phyloP scores from a whole-genome alignment of 805 yeast species.

The Candida maesae region DNA sequence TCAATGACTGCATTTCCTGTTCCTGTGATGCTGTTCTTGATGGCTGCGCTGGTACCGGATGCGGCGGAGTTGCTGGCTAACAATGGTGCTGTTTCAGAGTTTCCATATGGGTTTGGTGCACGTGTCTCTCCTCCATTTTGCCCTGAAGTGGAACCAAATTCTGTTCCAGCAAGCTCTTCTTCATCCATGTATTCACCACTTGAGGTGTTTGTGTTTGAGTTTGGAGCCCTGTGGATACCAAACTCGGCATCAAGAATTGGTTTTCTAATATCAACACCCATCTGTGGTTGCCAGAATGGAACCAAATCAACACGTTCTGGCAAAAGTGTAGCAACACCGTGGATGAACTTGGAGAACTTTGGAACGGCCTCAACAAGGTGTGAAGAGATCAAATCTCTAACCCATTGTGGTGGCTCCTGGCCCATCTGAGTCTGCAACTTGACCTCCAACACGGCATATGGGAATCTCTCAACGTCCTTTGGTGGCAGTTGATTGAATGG shows the following conservation, averaged over 20 bases:
- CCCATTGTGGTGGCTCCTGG: slow-evolving; percentile 99
- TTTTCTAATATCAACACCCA: slow-evolving; percentile 92
- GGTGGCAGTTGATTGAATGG: slow-evolving; percentile 87
- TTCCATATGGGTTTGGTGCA: slow-evolving; percentile 12
- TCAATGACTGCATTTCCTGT: slow-evolving; percentile 18
- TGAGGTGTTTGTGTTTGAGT: slow-evolving; percentile 29
- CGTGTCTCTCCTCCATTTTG: slow-evolving; percentile 14
- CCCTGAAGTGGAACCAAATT: slow-evolving; percentile 38
- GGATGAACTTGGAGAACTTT: slow-evolving; percentile 94
- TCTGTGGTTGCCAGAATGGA: slow-evolving; percentile 98
- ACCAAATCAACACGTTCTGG: slow-evolving; percentile 79
- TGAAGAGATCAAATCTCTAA: slow-evolving; percentile 82
- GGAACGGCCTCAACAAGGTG: slow-evolving; percentile 98
- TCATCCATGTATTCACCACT: slow-evolving; percentile 63
- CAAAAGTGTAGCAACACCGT: slow-evolving; percentile 89
- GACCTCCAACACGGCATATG: slow-evolving; percentile 96
- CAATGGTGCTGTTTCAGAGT: slow-evolving; percentile 31
- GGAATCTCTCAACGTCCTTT: slow-evolving; percentile 86
- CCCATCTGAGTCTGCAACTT: slow-evolving; percentile 97
- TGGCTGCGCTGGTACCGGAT: slow-evolving; percentile 6
- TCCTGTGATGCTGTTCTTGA: slow-evolving; percentile 4
- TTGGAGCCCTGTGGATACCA: slow-evolving; percentile 28
- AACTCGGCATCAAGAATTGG: slow-evolving; percentile 47
- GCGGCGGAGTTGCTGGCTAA: slow-evolving; percentile 17
- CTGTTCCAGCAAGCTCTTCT: slow-evolving; percentile 56